Evolutionary conservation across 495 filamentous ascomycete species (phyloP), one percentile per base, ranked within the genome.

Genomic region (Thozetella sp.): DNA sequence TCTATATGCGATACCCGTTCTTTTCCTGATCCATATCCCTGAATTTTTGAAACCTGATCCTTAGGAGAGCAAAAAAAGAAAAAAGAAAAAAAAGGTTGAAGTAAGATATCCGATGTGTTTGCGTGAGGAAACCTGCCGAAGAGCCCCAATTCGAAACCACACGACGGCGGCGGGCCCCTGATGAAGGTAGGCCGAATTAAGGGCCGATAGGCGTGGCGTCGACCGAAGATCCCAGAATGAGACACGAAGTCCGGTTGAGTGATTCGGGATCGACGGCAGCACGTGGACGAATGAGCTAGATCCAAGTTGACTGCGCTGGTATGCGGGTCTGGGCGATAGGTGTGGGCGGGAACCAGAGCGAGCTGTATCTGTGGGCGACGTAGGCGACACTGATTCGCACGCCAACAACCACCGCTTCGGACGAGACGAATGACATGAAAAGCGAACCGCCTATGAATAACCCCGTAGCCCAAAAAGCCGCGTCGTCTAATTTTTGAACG

Each of bases 1-100:
- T 80, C 73, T 77, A 78, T 76, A 77, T 78, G 75, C 74, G 27
- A 60, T 60, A 56, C 53, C 66, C 67, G 61, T 67, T 70, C 64
- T 71, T 77, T 78, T 70, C 70, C 74, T 53, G 58, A 62, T 64
- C 63, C 52, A 20, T 48, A 69, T 55, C 51, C 74, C 61, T 58
- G 61, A 60, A 59, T 69, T 71, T 69, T 72, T 65, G 72, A 61
- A 63, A 70, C 54, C 51, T 68, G 62, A 67, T 61, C 66, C 69
- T 60, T 65, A 53, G 58, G 45, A 24, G 60, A 56, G 57, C 53
- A 50, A 53, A 57, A 64, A 63, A 63, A 59, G 51, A 64, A 57
- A 68, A 61, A 61, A 68, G 62, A 58, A 70, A 70, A 63, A 59
- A n/a, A n/a, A n/a, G n/a, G n/a, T n/a, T n/a, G n/a, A n/a, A n/a